Evolutionary conservation across 2,329 filamentous ascomycete species (phyloP), one percentile per base, ranked within the genome.

Genomic region (Myriosclerotinia curreyana): DNA sequence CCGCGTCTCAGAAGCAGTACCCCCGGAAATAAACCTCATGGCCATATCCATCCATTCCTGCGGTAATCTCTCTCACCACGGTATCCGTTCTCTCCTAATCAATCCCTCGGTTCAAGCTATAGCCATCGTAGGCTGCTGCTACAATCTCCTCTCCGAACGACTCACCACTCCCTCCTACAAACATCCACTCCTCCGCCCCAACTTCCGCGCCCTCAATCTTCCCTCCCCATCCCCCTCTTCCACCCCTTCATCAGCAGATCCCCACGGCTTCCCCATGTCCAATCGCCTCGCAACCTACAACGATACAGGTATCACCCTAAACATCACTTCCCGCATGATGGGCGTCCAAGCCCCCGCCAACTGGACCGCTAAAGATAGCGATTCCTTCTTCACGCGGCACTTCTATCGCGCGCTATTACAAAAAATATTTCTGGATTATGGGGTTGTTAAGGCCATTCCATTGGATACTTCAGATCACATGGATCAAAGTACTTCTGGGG

Each of bases 261-360:
- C 91, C 0, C 88, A 97, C 67, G 95, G 95, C 5, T 99, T 97
- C 72, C 95, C 95, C 0, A 95, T 99, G 89, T 96, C 91, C 65
- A 80, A 87, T 52, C 83, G 82, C 17, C 80, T 97, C 56, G 81
- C 73, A 76, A 85, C 75, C 4, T 83, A 88, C 70, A 76, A 79
- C 25, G 79, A 77, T 20, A 36, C 76, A 31, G 92, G 92, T 2
- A 82, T 98, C 54, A 84, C 91, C 31, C 82, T 98, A 64, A 98
- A 99, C 76, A 96, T 98, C 74, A 99, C 95, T 5, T 92, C 95
- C 0, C 86, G 95, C 52, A 96, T 96, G 89, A 97, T 98, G 94
- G 94, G 94, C 3, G 93, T 96, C 58, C 95, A 99, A 78, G 95
- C 95, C 9, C 93, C 95, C 1, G 82, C 87, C 66, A 99, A 99